Percentiles rank a stretch among this genome's conserved stretches.
These are phyloP conservation scores for Letharia lupina DNA, from an alignment of 495 filamentous ascomycete genomes.

Conservation along the genomic window DNA sequence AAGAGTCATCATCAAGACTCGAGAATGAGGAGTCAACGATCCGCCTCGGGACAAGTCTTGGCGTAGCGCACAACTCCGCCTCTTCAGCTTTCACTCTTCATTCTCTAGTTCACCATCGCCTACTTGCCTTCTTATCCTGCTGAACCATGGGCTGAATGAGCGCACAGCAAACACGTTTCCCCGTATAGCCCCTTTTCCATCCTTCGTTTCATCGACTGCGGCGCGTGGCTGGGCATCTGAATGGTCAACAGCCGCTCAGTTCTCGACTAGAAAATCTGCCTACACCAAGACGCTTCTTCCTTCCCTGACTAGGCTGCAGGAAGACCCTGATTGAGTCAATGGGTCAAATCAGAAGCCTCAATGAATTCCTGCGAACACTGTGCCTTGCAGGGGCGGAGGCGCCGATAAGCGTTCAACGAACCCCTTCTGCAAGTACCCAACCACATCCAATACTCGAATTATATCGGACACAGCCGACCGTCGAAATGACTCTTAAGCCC, in stretches of 20 bases:
- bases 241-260: neutral
- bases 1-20: neutral
- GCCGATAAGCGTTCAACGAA: neutral
- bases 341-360: neutral
- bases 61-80: slow-evolving; percentile 1
- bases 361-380: neutral
- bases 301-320: neutral
- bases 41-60: neutral
- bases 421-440: neutral
- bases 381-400: slow-evolving; percentile 3
- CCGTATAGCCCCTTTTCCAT: neutral
- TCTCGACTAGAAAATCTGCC: neutral
- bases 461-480: neutral
- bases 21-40: neutral
- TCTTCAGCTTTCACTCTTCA: neutral
- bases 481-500: slow-evolving; percentile 6
- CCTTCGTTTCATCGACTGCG: neutral
- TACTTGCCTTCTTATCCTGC: neutral
- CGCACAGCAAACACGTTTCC: neutral
- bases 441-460: neutral
- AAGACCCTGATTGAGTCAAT: neutral
- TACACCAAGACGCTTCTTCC: neutral
- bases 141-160: neutral
- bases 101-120: neutral
- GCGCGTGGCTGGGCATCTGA: neutral